Percentiles rank a stretch among this genome's conserved stretches.
Conservation (phyloP, 768 basidiomycete species). For the Tulasnella sp. region DNA sequence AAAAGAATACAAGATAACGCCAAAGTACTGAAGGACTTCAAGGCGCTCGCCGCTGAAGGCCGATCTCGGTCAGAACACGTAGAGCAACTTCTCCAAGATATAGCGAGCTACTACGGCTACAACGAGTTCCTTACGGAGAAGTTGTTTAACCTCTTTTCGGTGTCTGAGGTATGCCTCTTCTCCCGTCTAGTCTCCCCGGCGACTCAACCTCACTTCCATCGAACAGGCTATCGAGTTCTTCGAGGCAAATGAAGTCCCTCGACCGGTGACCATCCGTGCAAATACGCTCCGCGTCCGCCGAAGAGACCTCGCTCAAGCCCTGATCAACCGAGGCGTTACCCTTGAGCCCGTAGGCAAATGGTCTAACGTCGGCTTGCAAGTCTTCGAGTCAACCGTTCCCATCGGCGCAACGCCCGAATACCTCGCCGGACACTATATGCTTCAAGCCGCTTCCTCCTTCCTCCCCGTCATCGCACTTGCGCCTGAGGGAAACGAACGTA, state of each 20-base stretch:
- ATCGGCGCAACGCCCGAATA: constrained; percentile 98
- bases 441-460: constrained; percentile 98
- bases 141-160: constrained; percentile 87
- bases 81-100: constrained; percentile 81
- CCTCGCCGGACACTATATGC: constrained; percentile 98
- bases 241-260: constrained; percentile 91
- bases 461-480: constrained; percentile 95
- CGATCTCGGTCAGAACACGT: constrained; percentile 88
- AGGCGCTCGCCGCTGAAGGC: constrained; percentile 58
- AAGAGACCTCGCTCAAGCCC: constrained; percentile 87
- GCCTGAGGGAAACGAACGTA: constrained; percentile 88
- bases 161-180: constrained; percentile 66
- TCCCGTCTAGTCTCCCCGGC: too few species aligned
- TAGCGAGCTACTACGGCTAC: constrained; percentile 95
- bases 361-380: constrained; percentile 98
- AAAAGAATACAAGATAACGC: constrained; percentile 75
- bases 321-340: constrained; percentile 94
- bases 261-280: constrained; percentile 96
- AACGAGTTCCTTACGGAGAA: constrained; percentile 94
- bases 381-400: constrained; percentile 93
- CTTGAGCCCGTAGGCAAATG: constrained; percentile 98
- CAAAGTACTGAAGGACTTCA: constrained; percentile 68
- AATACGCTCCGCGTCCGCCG: constrained; percentile 93
- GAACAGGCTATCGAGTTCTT: constrained; percentile 93
- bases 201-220: not conserved